phyloP scores from a whole-genome alignment of 345 rosid genomes.

The Barbarea vulgaris region DNA sequence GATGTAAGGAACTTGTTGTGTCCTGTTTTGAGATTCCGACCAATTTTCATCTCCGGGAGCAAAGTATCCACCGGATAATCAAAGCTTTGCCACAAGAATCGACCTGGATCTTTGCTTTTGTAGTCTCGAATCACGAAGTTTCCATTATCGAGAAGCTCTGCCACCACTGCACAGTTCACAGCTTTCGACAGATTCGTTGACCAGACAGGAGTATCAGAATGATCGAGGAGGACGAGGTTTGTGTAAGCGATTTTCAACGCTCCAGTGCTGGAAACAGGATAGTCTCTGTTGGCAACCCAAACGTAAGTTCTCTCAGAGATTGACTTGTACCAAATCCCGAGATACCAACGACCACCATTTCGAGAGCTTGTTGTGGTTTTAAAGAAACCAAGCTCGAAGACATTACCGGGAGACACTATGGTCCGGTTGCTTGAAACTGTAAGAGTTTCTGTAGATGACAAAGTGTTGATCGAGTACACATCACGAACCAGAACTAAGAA shows the following conservation, averaged over 20 bases:
- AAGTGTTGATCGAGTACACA: conserved; percentile 39
- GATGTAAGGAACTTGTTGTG: conserved; percentile 48
- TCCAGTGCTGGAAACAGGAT: conserved; percentile 52
- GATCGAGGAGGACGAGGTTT: conserved; percentile 48
- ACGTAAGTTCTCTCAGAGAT: conserved; percentile 52
- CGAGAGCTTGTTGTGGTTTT: conserved; percentile 37
- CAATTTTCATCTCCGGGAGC: conserved; percentile 74
- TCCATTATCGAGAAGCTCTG: conserved; percentile 68
- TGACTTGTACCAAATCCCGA: conserved; percentile 84
- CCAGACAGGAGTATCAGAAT: conserved; percentile 48
- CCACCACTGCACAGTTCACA: conserved; percentile 42
- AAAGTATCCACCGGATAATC: conserved; percentile 72
- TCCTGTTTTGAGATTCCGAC: conserved; percentile 53
- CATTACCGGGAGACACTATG: conserved; percentile 56
- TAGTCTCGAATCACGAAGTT: conserved; percentile 65
- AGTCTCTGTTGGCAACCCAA: conserved; percentile 83
- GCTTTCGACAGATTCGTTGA: conserved; percentile 45
- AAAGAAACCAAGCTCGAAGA: conserved; percentile 78
- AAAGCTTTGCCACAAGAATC: conserved; percentile 76
- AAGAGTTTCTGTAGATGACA: conserved; percentile 46
- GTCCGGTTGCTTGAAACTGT: conserved; percentile 46
- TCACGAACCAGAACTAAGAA: conserved; percentile 36
- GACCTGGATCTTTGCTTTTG: background rate
- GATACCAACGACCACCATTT: conserved; percentile 46
- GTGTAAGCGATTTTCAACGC: conserved; percentile 43